Evolutionary conservation across 2,329 filamentous ascomycete genomes (phyloP), one percentile per base, ranked within the genome.

Genomic region (Aspergillus awamori): DNA sequence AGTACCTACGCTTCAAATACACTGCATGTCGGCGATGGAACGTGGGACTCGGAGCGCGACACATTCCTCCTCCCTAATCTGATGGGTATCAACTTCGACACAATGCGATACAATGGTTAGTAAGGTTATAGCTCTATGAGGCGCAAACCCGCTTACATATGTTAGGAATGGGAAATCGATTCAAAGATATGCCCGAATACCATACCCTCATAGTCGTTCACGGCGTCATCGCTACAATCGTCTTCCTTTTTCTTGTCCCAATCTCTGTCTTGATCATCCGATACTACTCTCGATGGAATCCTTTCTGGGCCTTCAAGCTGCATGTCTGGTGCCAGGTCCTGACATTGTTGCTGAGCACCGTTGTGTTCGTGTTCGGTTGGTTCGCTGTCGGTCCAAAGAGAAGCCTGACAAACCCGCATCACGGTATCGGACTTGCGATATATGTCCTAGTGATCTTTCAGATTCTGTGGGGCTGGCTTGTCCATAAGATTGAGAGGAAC

Each of bases 91-190:
- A 89, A 89, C 70, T 87, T 88, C 72, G 86, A 82, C 53, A 89
- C 86, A 4, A 89, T 87, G 82, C 83, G 81, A 73, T 88, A 88
- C 75, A 89, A 89, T 79, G 87, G 85, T 87, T 70, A 65, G 78
- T 70, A 22, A 17, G 5, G 4, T 36, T 13, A n/a, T 36, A 43
- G 8, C 2, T 28, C 8, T n/a, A 8, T 30, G 17, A 13, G 2
- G 11, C 33, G 20, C 47, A 22, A 28, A 48, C 49, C 33, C 53
- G 33, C 38, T 62, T 65, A 70, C 48, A 67, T 63, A 53, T 61
- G 49, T 28, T 53, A 87, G 85, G 87, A 65, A 89, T 89, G 87
- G 86, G 86, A 52, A 89, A 88, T 70, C 83, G 87, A 60, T 89
- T 89, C 72, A 80, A 81, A 64, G 81, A 83, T 60, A 81, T 87